Evolutionary conservation across 352 stramenopile genomes (phyloP), one percentile per base, ranked within the genome.

Genomic region (Phytopythium kandeliae): DNA sequence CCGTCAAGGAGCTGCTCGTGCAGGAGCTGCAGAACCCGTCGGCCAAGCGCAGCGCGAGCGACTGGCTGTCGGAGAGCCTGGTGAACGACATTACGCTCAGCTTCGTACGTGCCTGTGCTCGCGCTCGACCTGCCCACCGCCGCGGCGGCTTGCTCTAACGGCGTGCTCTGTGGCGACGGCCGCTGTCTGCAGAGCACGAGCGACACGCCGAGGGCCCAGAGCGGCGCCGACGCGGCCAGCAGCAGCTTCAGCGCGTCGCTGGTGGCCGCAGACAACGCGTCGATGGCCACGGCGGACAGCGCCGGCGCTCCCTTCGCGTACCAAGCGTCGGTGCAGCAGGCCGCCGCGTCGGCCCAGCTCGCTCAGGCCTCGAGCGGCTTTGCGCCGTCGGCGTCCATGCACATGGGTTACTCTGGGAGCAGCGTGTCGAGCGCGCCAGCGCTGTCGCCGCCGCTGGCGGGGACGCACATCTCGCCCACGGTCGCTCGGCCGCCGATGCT

Each of bases 1-100:
- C 72, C 0, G 76, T 90, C 19, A 86, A 88, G 50, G 65, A 86
- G 28, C 52, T 90, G 40, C 65, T 90, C 22, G 51, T 74, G 1
- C 71, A 85, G 48, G 76, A 90, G 57, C 57, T 87, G 36, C 69
- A 69, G 19, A 83, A 78, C 31, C 76, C 79, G 33, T 83, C 70
- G 30, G 62, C 71, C 38, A 90, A 90, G 69, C 76, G 79, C 45
- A 84, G 71, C 46, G 77, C 75, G n/a, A 57, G 68, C 11, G 79
- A 90, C 36, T 88, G 76, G 76, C 57, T 90, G 12, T 85, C 79
- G 10, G 74, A 88, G 54, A 87, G 72, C 46, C 71, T 89, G 45
- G 80, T 89, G 30, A 85, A 87, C 57, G 78, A 89, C 42, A 83
- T 89, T 43, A 63, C 67, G 15, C 63, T 80, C 26, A 87, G 78